Conservation (phyloP, 176 grass and related monocot species). For the Thalia dealbata region DNA sequence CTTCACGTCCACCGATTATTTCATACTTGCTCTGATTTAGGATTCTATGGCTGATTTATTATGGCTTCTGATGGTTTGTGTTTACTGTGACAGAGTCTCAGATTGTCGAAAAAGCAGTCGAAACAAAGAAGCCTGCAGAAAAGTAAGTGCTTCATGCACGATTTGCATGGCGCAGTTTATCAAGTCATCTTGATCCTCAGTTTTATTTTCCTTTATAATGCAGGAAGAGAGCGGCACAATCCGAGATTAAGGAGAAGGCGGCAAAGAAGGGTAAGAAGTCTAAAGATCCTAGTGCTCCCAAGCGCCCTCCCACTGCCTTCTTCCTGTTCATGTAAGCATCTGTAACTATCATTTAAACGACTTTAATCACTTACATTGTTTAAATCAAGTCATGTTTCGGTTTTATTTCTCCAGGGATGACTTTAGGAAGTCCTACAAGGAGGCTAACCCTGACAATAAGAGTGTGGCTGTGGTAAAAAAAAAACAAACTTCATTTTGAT, state of each 20-base stretch:
- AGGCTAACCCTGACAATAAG: conserved; percentile 57
- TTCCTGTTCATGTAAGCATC: conserved; percentile 65
- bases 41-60: not conserved
- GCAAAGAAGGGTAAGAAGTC: conserved; percentile 38
- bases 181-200: not conserved
- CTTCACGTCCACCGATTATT: not conserved
- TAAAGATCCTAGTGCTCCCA: conserved; percentile 28
- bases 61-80: not conserved
- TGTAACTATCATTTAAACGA: not conserved
- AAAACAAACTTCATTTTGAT: not conserved
- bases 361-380: not conserved
- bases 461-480: conserved; percentile 23
- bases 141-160: conserved; percentile 14
- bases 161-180: not conserved
- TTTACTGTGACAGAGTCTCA: conserved; percentile 32
- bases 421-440: conserved; percentile 80
- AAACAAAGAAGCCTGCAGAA: conserved; percentile 31
- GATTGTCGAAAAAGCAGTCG: conserved; percentile 63
- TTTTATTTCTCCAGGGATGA: conserved; percentile 35
- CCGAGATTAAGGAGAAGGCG: conserved; percentile 16
- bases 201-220: not conserved
- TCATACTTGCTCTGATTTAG: not conserved
- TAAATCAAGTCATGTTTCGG: too few relatives aligned
- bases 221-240: conserved; percentile 34
- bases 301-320: conserved; percentile 72